Percentiles rank a stretch among this genome's conserved stretches.
phyloP scores from a whole-genome alignment of 2,329 filamentous ascomycete genomes.

The Exophiala viscosa region DNA sequence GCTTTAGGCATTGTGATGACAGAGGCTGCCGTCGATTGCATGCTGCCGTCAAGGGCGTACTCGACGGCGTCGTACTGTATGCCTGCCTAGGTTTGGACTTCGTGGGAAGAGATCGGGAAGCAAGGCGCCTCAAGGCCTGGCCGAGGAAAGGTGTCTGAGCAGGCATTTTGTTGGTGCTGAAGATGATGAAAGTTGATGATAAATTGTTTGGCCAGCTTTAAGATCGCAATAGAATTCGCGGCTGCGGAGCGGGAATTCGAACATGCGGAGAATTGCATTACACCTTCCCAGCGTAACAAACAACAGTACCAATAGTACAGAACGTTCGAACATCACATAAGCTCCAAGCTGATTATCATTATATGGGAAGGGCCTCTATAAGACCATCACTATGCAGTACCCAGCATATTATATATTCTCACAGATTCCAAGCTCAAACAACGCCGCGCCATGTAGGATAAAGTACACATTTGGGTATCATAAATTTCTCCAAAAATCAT shows the following conservation, averaged over 20 bases:
- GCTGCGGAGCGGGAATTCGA: too few species aligned
- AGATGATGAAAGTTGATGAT: neutral
- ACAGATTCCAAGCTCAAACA: neutral
- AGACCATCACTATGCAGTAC: too few species aligned
- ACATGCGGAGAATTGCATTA: too few species aligned
- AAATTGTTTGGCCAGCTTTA: neutral
- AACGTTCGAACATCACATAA: too few species aligned
- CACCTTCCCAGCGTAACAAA: too few species aligned
- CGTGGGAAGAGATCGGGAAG: neutral
- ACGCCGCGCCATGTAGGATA: neutral
- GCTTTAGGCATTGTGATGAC: conserved; percentile 20
- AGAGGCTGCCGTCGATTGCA: conserved; percentile 11
- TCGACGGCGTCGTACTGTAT: conserved; percentile 48
- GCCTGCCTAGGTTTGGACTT: conserved; percentile 36
- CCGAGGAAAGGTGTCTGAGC: conserved; percentile 2
- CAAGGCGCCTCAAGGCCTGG: conserved; percentile 10
- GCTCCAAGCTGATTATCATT: too few species aligned
- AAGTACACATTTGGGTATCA: neutral
- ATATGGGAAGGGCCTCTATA: too few species aligned
- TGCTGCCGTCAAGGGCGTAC: conserved; percentile 32
- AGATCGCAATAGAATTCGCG: too few species aligned
- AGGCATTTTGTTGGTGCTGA: conserved; percentile 6
- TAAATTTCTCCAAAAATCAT: conserved; percentile 1
- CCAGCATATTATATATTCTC: too few species aligned
- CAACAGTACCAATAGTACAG: too few species aligned